Evolutionary conservation across 768 basidiomycete genomes (phyloP), one percentile per base, ranked within the genome.

Genomic region (Amanita fuliginea): DNA sequence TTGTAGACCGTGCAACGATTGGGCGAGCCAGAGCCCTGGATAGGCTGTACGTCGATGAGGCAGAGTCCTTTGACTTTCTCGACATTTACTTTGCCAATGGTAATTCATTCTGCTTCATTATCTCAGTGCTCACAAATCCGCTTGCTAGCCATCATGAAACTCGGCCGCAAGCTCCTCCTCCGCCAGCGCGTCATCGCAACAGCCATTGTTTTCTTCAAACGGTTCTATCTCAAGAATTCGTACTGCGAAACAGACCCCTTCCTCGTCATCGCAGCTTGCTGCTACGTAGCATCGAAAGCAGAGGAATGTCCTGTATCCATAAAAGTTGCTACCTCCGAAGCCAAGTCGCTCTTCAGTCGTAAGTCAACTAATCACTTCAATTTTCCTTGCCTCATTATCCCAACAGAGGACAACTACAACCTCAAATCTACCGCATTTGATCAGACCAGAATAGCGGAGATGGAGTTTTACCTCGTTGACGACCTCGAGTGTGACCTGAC

Each of bases 401-500:
- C 28, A 18, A 7, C 45, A 81, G 77, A 74, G 47, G 78, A 81
- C 47, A 81, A 79, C 16, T 87, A 88, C 58, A 78, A 75, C 4
- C 71, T 86, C 60, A 84, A 86, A 60, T 66, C 75, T n/a, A 95
- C 96, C 60, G 80, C 87, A 0, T 76, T 85, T 0, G 93, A 96
- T 60, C 86, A 94, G 58, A 78, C 85, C 9, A 93, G 91, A 60
- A 71, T 99, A 11, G 96, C 94, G 3, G 96, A 99, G 64, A 97
- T 97, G 94, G 95, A 98, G 62, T 98, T 98, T 68, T 98, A 95
- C 67, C 81, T 98, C 8, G 83, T 99, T 19, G 91, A 91, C 60
- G 94, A 99, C 61, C 77, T 98, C 22, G 93, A 96, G 63, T 97
- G 95, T 59, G 91, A 98, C 64, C 70, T 99, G 37, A 77, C 83